These are phyloP conservation scores for Nicotiana tomentosiformis DNA, from an alignment of 257 asterid species.

Conservation along the genomic window DNA sequence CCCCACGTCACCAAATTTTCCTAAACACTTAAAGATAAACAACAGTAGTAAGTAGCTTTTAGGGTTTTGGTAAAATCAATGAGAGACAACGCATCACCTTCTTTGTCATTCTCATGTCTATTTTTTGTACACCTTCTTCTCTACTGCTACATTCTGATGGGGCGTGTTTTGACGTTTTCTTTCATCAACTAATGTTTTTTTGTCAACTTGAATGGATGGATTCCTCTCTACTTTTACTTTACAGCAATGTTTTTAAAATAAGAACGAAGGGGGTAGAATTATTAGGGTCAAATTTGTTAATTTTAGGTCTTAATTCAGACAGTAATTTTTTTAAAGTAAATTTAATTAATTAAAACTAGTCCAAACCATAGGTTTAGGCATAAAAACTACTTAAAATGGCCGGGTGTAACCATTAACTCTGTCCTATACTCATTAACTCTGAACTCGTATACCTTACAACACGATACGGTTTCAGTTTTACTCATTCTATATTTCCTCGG, in stretches of 20 bases:
- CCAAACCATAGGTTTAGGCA: too few relatives aligned
- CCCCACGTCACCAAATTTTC: constrained; percentile 12
- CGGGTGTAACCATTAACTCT: too few relatives aligned
- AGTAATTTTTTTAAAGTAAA: too few relatives aligned
- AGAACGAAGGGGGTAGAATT: too few relatives aligned
- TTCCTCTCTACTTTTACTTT: not conserved
- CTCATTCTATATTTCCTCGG: too few relatives aligned
- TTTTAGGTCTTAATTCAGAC: too few relatives aligned
- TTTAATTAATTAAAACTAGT: too few relatives aligned
- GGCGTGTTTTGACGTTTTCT: constrained; percentile 8
- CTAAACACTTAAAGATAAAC: not conserved
- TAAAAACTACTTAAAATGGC: too few relatives aligned
- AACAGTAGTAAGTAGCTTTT: not conserved
- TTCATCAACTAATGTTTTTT: not conserved
- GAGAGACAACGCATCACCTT: constrained; percentile 7
- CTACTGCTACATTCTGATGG: constrained; percentile 10
- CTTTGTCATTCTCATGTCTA: constrained; percentile 1
- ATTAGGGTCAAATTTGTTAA: too few relatives aligned
- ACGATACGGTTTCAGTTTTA: too few relatives aligned
- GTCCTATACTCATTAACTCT: too few relatives aligned
- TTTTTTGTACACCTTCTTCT: not conserved
- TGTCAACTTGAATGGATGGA: constrained; percentile 8
- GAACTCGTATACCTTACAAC: too few relatives aligned
- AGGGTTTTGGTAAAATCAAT: constrained; percentile 4
- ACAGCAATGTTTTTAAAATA: not conserved